Base-by-base conservation (phyloP, 257 asterid genomes). In the Rhazya stricta region DNA sequence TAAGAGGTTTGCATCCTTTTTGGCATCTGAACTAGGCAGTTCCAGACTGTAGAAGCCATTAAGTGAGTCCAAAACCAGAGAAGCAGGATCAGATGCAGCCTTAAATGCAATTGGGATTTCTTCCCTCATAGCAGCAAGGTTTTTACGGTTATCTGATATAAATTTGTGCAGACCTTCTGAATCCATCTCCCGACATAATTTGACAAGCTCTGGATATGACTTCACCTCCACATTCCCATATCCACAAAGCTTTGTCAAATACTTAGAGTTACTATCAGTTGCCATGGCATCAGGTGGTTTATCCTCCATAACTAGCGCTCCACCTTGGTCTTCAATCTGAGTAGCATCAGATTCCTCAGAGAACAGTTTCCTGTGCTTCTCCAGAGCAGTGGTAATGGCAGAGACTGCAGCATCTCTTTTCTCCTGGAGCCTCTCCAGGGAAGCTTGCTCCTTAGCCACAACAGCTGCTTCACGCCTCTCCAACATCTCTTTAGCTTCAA, bases 341-440 rank as follows among this genome's bases (percentile, higher is more conserved):
- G 15, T 30, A 76, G 56, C 73, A 84, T 79, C 76, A 27, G 84
- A 65, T 68, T 79, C 83, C 66, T 67, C 79, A 61, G 89, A 76
- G 70, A 79, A 84, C 53, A 89, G 78, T 74, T 81, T 86, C 75
- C 77, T 84, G 21, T 79, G 82, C 81, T 80, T 85, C 80, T 79
- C 88, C 87, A 86, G 82, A 69, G 91, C 96, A 81, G 76, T 79
- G 60, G 88, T 78, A 78, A 95, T 91, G 73, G 96, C 97, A 51
- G 90, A 89, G 41, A 92, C 88, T 43, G 98, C 99, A 78, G 94
- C 91, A 81, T 95, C 98, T 79, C 99, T 91, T 83, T 95, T 95
- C 89, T 85, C 93, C 85, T 95, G 99, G 45, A 95, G 98, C 85
- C 84, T 91, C 77, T 84, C 90, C 60, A 95, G 89, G 4, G 98